Conservation (phyloP, 2,329 filamentous ascomycete genomes). For the Colletotrichum spinosum region DNA sequence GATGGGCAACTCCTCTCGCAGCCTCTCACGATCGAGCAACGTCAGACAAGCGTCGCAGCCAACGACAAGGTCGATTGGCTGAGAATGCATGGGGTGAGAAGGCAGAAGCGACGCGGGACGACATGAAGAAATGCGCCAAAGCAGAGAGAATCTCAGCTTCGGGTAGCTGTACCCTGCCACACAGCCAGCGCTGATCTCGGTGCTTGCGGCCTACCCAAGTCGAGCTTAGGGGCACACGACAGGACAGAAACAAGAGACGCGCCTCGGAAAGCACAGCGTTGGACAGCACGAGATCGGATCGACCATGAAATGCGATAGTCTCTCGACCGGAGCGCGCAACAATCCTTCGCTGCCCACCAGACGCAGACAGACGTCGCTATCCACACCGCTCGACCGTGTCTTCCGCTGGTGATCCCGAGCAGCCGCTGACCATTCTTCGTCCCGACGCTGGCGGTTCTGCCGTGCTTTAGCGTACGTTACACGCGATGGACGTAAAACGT, state of each 20-base stretch:
- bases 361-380: constrained; percentile 10
- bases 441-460: constrained; percentile 6
- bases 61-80: constrained; percentile 17
- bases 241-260: not conserved
- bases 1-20: constrained; percentile 7
- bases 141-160: constrained; percentile 18
- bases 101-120: too few relatives aligned
- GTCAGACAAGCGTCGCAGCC: constrained; percentile 10
- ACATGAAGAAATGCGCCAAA: not conserved
- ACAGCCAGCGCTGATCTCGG: constrained; percentile 11
- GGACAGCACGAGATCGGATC: constrained; percentile 21
- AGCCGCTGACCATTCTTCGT: constrained; percentile 22
- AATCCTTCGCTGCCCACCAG: constrained; percentile 3
- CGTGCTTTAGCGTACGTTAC: constrained; percentile 16
- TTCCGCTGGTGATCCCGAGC: constrained; percentile 19
- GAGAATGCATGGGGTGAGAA: too few relatives aligned
- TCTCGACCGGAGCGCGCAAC: constrained; percentile 7
- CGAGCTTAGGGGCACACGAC: constrained; percentile 2
- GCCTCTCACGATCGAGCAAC: constrained; percentile 21
- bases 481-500: constrained; percentile 5
- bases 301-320: constrained; percentile 11
- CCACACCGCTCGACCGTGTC: constrained; percentile 8
- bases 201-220: not conserved
- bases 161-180: constrained; percentile 12
- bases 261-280: constrained; percentile 2